Evolutionary conservation across 2,329 filamentous ascomycete genomes (phyloP), one percentile per base, ranked within the genome.

Genomic region (Ophiostoma himal-ulmi): DNA sequence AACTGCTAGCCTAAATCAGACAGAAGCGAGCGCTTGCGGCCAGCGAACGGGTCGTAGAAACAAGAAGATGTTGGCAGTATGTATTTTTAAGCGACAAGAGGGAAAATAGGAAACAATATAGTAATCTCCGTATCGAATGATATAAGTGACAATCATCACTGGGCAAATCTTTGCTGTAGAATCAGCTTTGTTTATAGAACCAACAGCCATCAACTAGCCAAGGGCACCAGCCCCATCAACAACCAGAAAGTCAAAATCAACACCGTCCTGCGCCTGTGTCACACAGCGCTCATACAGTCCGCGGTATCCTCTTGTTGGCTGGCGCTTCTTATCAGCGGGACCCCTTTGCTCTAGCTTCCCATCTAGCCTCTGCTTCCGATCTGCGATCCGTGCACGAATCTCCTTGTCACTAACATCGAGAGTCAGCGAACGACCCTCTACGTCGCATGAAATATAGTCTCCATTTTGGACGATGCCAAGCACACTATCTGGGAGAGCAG

Each of bases 401-500:
- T 96, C 92, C 71, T 88, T 88, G 4, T 91, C 87, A 0, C 83
- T 84, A 0, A 96, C 83, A 76, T 90, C 84, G 0, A 88, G 78
- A 6, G 78, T 75, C 8, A 86, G 76, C 80, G 89, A 83, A 69
- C 87, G 86, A 73, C 88, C 88, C 57, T 86, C 90, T 68, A 91
- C 88, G 79, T 94, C 90, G 75, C 94, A 95, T 0, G 87, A 90
- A 67, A 97, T 88, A 34, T 88, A 77, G 78, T 97, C 94, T 0
- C 93, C 93, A 72, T 92, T 86, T 72, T 83, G 79, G 3, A 97
- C 88, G 1, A 96, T 80, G 0, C 91, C 94, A 73, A 97, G 86
- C 0, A 93, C 91, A 0, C 91, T 93, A 13, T 86, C 88, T 0
- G 91, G 91, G 39, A 85, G 79, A 0, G 91, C 92, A 0, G 93